Evolutionary conservation across 345 rosid genomes (phyloP), one percentile per base, ranked within the genome.

Genomic region (Trapa incisa): DNA sequence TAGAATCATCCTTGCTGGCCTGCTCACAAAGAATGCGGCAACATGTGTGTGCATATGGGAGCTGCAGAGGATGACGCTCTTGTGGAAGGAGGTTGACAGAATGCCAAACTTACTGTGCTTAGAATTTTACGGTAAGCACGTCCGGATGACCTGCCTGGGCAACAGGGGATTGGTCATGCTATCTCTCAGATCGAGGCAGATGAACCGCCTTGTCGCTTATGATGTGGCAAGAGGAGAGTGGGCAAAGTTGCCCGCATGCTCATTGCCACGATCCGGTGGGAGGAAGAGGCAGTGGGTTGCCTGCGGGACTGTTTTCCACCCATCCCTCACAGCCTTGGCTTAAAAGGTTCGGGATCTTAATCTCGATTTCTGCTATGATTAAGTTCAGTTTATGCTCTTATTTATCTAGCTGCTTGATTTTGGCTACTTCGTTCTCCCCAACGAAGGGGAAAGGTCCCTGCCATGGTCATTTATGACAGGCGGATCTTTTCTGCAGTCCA

Each of bases 41-140:
- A 91, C 99, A 3, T 94, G 99, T 43, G 96, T 94, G 68, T 94
- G 96, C 83, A 80, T 91, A 78, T 91, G 96, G 96, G 99, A 91
- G 87, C 95, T 94, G 85, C 99, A 94, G 82, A 94, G 83, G 85
- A 94, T 94, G 99, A 91, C 95, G 50, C 87, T 94, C 78, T 79
- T 94, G 86, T 94, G 99, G 99, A 94, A 87, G 99, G 99, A 94
- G 99, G 99, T 94, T 83, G 99, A 94, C 97, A 94, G 99, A 94
- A 91, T 94, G 97, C 97, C 99, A 94, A 94, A 91, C 77, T 77
- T 86, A 80, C 87, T 91, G 99, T 91, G 97, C 99, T 89, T 94
- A 78, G 99, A 94, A 72, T 91, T 94, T 84, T 94, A 94, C 14
- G 97, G 99, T 81, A 91, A 87, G 99, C 97, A 94, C 95, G 78